Conservation (phyloP, 768 basidiomycete species). For the Trametopsis cervina region DNA sequence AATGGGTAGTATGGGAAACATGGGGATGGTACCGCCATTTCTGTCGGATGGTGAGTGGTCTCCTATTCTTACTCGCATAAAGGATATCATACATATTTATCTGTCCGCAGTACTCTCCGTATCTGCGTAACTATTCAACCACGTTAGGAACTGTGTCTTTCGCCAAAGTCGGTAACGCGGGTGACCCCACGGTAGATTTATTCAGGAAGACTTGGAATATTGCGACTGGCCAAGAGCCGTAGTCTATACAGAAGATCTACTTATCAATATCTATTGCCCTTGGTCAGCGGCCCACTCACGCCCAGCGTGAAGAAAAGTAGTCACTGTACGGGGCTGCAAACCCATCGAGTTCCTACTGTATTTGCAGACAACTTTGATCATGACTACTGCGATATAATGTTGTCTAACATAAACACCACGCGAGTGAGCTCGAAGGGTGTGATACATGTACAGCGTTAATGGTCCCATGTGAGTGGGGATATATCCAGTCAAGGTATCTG, state of each 20-base stretch:
- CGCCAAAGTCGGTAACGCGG: slow-evolving; percentile 48
- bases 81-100: neutral
- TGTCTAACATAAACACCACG: too few species aligned
- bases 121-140: slow-evolving; percentile 65
- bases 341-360: too few species aligned
- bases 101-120: slow-evolving; percentile 61
- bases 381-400: too few species aligned
- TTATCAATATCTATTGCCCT: neutral
- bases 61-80: slow-evolving; percentile 7
- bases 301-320: too few species aligned
- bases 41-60: slow-evolving; percentile 68
- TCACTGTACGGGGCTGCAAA: too few species aligned
- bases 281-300: too few species aligned
- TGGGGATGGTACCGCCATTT: slow-evolving; percentile 93
- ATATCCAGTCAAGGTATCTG: too few species aligned
- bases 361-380: too few species aligned
- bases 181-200: slow-evolving; percentile 49
- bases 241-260: slow-evolving; percentile 4
- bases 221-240: slow-evolving; percentile 53
- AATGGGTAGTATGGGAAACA: slow-evolving; percentile 83
- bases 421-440: too few species aligned
- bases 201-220: slow-evolving; percentile 68
- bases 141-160: slow-evolving; percentile 69
- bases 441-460: too few species aligned
- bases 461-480: too few species aligned